Percentiles rank a stretch among this genome's conserved stretches.
phyloP scores from a whole-genome alignment of 2,329 filamentous ascomycete species.

The Boeremia lycopersici region DNA sequence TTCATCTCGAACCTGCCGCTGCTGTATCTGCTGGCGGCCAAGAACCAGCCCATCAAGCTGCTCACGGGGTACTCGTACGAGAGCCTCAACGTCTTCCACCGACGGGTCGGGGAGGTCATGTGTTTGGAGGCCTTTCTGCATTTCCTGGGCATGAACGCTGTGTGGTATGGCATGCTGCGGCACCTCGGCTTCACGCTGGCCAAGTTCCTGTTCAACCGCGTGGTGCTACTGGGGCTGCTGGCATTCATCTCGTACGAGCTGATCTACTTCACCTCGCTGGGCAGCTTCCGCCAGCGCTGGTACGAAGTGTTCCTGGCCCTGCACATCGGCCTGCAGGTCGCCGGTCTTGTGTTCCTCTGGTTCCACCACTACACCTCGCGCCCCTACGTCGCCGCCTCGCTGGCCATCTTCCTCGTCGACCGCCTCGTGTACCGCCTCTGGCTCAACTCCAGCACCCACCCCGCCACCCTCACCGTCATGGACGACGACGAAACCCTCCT shows the following conservation, averaged over 20 bases:
- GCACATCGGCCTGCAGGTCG: constrained; percentile 64
- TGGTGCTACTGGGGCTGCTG: constrained; percentile 61
- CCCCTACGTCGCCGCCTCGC: constrained; percentile 60
- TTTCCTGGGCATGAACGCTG: constrained; percentile 58
- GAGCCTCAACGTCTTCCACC: constrained; percentile 69
- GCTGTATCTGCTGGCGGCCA: constrained; percentile 68
- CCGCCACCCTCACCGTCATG: constrained; percentile 59
- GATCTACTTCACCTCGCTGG: constrained; percentile 67
- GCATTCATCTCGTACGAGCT: constrained; percentile 64
- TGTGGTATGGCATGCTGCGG: constrained; percentile 61
- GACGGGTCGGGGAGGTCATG: constrained; percentile 66
- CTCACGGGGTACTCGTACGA: constrained; percentile 71
- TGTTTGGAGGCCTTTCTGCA: constrained; percentile 66
- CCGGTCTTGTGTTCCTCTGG: constrained; percentile 62
- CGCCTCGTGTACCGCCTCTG: constrained; percentile 62
- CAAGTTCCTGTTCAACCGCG: constrained; percentile 58
- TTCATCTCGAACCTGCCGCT: constrained; percentile 59
- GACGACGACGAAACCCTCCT: constrained; percentile 63
- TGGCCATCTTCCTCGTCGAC: constrained; percentile 64
- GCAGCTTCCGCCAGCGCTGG: constrained; percentile 63
- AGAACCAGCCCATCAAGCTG: constrained; percentile 67
- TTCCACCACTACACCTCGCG: constrained; percentile 62
- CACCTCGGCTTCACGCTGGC: constrained; percentile 57
- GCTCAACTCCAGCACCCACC: constrained; percentile 57
- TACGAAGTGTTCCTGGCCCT: constrained; percentile 68